phyloP scores from a whole-genome alignment of 2,329 filamentous ascomycete species.

The Apiospora kogelbergensis region DNA sequence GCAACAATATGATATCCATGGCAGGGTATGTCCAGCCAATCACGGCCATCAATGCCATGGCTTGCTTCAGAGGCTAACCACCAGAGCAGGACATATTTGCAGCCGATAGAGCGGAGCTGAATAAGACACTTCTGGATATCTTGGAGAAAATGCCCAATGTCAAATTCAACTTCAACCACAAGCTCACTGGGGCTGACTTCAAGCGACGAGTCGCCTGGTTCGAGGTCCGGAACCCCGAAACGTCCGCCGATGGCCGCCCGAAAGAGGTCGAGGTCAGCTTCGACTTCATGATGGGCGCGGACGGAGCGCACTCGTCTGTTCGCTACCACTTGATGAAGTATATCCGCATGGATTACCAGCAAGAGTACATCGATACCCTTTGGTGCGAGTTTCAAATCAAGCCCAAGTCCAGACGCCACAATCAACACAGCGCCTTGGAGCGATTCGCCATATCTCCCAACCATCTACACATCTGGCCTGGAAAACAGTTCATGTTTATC shows the following conservation, averaged over 20 bases:
- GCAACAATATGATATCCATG: conserved; percentile 90
- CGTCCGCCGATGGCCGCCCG: conserved; percentile 39
- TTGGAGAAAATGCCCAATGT: conserved; percentile 86
- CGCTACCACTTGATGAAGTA: conserved; percentile 97
- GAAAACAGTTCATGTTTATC: conserved; percentile 95
- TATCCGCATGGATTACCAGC: conserved; percentile 83
- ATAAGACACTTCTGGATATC: conserved; percentile 79
- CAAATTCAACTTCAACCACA: conserved; percentile 88
- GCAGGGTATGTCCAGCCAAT: conserved; percentile 58
- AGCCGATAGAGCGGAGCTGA: conserved; percentile 80
- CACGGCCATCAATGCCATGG: too few species aligned
- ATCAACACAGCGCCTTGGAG: conserved; percentile 27
- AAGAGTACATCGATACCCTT: conserved; percentile 92
- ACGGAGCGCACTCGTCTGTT: conserved; percentile 90
- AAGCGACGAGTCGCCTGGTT: conserved; percentile 81
- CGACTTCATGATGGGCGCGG: conserved; percentile 90
- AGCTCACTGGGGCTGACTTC: conserved; percentile 88
- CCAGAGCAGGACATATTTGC: conserved; percentile 71
- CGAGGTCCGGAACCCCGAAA: conserved; percentile 52
- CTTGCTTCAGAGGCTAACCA: neutral
- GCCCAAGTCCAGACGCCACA: conserved; percentile 35
- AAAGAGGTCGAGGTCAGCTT: conserved; percentile 82
- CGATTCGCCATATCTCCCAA: conserved; percentile 83
- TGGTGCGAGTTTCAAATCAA: conserved; percentile 95
- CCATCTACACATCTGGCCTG: conserved; percentile 97